Conservation (phyloP, 176 grass and related monocot species). For the Metroxylon sagu region DNA sequence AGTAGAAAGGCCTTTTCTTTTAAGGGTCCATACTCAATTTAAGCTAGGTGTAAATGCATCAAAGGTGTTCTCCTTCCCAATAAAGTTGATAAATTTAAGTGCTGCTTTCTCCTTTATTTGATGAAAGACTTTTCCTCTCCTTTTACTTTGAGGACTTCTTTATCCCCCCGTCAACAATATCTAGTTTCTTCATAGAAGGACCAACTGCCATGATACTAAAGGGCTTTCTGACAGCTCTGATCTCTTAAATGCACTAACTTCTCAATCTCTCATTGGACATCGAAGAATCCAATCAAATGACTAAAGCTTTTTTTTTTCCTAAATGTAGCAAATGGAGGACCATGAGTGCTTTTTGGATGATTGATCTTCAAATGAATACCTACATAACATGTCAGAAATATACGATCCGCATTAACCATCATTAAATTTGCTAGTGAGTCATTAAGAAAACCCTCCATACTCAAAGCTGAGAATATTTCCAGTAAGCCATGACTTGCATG, state of each 20-base stretch:
- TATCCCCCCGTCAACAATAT: neutral
- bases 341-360: neutral
- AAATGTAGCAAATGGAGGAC: neutral
- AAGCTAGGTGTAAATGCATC: neutral
- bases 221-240: neutral
- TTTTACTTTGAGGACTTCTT: neutral
- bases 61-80: neutral
- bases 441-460: too few relatives aligned
- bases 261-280: neutral
- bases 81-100: conserved; percentile 5
- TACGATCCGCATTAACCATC: too few relatives aligned
- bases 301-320: neutral
- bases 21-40: neutral
- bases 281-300: conserved; percentile 4
- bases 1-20: too few relatives aligned
- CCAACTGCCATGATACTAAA: neutral
- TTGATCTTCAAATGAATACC: neutral
- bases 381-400: neutral
- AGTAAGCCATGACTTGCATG: too few relatives aligned
- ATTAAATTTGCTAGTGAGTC: too few relatives aligned
- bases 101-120: conserved; percentile 2
- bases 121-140: conserved; percentile 3
- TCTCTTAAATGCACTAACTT: neutral
- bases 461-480: too few relatives aligned
- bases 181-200: neutral